These are phyloP conservation scores for Calonectria hongkongensis DNA, from an alignment of 2,329 filamentous ascomycete genomes.

Conservation along the genomic window DNA sequence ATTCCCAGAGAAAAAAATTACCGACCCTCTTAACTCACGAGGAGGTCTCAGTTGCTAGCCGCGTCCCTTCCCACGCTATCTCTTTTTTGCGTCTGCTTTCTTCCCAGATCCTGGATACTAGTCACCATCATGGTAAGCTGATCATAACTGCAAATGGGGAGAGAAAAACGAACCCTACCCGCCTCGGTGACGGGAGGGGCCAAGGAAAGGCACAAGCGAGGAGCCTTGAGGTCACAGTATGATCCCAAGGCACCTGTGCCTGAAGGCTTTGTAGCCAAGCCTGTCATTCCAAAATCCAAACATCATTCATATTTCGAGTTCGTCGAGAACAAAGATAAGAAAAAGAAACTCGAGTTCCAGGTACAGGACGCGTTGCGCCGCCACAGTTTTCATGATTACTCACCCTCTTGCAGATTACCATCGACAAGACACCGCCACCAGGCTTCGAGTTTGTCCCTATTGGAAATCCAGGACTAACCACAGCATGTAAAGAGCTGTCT, in stretches of 20 bases:
- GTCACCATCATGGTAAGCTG: slow-evolving; percentile 55
- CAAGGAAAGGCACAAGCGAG: slow-evolving; percentile 61
- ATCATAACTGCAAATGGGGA: slow-evolving; percentile 59
- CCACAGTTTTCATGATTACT: slow-evolving; percentile 53
- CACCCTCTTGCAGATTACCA: slow-evolving; percentile 68
- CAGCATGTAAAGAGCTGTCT: slow-evolving; percentile 78
- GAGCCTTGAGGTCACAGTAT: slow-evolving; percentile 57
- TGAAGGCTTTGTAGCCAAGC: slow-evolving; percentile 61
- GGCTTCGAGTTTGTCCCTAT: slow-evolving; percentile 79
- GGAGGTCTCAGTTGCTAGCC: slow-evolving; percentile 46
- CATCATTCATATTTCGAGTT: slow-evolving; percentile 79
- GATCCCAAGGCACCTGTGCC: slow-evolving; percentile 60
- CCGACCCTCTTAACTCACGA: slow-evolving; percentile 44
- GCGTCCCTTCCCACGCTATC: slow-evolving; percentile 41
- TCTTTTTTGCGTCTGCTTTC: slow-evolving; percentile 42
- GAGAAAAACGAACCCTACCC: slow-evolving; percentile 59
- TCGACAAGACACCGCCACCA: slow-evolving; percentile 71
- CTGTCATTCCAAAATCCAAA: slow-evolving; percentile 67
- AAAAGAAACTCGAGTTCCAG: slow-evolving; percentile 78
- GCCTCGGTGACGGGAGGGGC: slow-evolving; percentile 57
- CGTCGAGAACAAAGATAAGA: slow-evolving; percentile 78
- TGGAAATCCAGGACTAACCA: slow-evolving; percentile 77
- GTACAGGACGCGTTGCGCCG: slow-evolving; percentile 62
- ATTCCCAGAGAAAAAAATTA: slow-evolving; percentile 37
- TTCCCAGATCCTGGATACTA: slow-evolving; percentile 40